Percentiles rank a stretch among this genome's conserved stretches.
These are phyloP conservation scores for Harringtonia aguacate DNA, from an alignment of 2,329 filamentous ascomycete genomes.

Conservation along the genomic window DNA sequence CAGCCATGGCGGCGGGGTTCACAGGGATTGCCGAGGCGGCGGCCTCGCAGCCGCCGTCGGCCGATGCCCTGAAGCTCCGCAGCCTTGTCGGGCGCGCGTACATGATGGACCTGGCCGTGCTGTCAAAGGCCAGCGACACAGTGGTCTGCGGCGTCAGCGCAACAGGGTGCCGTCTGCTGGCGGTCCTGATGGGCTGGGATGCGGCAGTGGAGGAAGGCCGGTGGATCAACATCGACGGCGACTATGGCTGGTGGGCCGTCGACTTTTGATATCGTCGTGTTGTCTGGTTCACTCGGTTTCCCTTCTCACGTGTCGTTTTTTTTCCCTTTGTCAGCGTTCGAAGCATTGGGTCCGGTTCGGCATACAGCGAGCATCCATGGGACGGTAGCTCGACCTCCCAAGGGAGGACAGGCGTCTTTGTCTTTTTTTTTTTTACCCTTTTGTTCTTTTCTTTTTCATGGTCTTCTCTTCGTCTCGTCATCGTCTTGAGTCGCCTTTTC, in stretches of 20 bases:
- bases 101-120: constrained; percentile 66
- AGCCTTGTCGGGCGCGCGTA: constrained; percentile 73
- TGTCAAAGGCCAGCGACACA: constrained; percentile 56
- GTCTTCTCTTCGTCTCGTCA: too few relatives aligned
- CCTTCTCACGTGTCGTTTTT: neutral
- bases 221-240: constrained; percentile 75
- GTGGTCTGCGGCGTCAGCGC: constrained; percentile 70
- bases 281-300: neutral
- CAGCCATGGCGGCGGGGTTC: neutral
- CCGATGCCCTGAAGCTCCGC: constrained; percentile 54
- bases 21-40: neutral
- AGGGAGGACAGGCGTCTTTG: too few relatives aligned
- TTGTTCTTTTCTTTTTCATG: too few relatives aligned
- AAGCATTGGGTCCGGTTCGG: too few relatives aligned
- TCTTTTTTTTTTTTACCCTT: too few relatives aligned
- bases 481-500: too few relatives aligned
- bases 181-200: constrained; percentile 83
- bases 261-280: neutral
- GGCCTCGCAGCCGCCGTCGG: constrained; percentile 20
- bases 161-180: constrained; percentile 62
- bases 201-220: constrained; percentile 44
- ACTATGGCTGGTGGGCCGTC: constrained; percentile 42
- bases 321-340: neutral
- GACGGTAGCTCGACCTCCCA: too few relatives aligned
- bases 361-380: too few relatives aligned